These are phyloP conservation scores for Phytophthora podocarpi DNA, from an alignment of 352 stramenopile species.

Conservation along the genomic window DNA sequence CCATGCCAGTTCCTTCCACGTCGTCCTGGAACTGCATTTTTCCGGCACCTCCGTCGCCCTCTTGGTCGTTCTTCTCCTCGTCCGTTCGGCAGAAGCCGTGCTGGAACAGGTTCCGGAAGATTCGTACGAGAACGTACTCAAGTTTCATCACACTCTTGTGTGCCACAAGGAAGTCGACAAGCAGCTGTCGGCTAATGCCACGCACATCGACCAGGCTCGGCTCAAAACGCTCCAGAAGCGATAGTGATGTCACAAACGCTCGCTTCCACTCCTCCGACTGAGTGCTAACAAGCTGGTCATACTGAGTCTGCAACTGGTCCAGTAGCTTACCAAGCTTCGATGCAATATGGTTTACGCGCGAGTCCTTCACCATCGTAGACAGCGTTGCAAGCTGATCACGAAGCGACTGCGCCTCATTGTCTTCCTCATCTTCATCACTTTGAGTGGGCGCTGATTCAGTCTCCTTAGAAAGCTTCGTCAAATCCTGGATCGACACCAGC, in stretches of 20 bases:
- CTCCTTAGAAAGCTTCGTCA: conserved; percentile 63
- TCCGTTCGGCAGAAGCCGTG: conserved; percentile 95
- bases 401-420: conserved; percentile 37
- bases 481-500: conserved; percentile 79
- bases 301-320: conserved; percentile 56
- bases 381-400: conserved; percentile 57
- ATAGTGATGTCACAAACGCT: conserved; percentile 51
- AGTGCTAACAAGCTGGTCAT: conserved; percentile 37
- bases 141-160: conserved; percentile 95
- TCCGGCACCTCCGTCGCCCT: conserved; percentile 80
- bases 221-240: conserved; percentile 64
- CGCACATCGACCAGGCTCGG: conserved; percentile 67
- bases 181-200: conserved; percentile 79
- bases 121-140: conserved; percentile 94
- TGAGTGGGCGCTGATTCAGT: not conserved
- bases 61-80: conserved; percentile 89
- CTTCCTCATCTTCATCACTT: conserved; percentile 17
- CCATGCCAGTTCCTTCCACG: conserved; percentile 99
- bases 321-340: conserved; percentile 59
- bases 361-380: conserved; percentile 64
- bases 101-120: conserved; percentile 96
- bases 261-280: conserved; percentile 32
- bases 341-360: conserved; percentile 73
- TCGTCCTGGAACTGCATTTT: conserved; percentile 98
- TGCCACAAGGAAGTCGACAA: conserved; percentile 78